phyloP scores from a whole-genome alignment of 805 yeast species.

The Soucietia sequanensis region DNA sequence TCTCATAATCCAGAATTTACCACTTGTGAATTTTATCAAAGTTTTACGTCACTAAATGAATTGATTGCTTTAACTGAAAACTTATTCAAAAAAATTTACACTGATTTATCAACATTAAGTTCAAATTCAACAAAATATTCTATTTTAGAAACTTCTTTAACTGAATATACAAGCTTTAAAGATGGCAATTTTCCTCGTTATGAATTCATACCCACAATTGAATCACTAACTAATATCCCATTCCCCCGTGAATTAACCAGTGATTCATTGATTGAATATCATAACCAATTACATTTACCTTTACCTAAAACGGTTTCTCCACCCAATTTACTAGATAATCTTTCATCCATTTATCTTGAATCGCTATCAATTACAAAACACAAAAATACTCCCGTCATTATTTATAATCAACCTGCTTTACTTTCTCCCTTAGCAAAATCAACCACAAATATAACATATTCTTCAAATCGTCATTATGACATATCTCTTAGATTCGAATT shows the following conservation, averaged over 20 bases:
- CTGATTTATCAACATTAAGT: conserved; percentile 16
- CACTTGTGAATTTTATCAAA: conserved; percentile 83
- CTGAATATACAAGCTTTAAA: conserved; percentile 5
- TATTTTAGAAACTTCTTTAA: neutral
- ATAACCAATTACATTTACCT: conserved; percentile 31
- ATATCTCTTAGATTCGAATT: conserved; percentile 79
- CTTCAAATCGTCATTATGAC: conserved; percentile 27
- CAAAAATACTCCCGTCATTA: conserved; percentile 57
- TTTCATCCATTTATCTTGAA: conserved; percentile 65
- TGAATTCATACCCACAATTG: conserved; percentile 70
- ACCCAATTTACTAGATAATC: conserved; percentile 60
- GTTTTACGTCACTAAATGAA: conserved; percentile 64
- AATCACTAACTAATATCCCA: conserved; percentile 44
- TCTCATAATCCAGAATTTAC: conserved; percentile 96
- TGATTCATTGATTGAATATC: conserved; percentile 41
- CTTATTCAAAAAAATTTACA: conserved; percentile 45
- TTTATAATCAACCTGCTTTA: conserved; percentile 78
- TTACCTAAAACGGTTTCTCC: conserved; percentile 46
- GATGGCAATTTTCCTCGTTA: conserved; percentile 27
- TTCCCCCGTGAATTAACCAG: conserved; percentile 48
- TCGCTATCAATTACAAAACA: conserved; percentile 43
- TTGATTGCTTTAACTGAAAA: conserved; percentile 64
- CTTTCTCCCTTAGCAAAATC: conserved; percentile 91
- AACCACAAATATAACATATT: conserved; percentile 20
- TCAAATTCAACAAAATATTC: neutral